Conservation (phyloP, 2,329 filamentous ascomycete species). For the Talaromyces sp. region DNA sequence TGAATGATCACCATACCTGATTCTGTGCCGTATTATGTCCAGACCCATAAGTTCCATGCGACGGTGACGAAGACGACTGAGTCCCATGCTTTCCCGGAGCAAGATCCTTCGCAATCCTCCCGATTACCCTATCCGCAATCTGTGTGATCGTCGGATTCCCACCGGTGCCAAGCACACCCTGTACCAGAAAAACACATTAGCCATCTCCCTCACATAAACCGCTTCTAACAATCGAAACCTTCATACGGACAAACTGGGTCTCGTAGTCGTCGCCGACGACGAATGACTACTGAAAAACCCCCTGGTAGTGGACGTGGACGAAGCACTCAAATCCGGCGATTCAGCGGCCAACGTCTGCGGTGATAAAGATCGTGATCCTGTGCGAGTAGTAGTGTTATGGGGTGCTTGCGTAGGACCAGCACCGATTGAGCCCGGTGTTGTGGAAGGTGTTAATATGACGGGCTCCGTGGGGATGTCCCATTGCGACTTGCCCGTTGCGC, state of each 20-base stretch:
- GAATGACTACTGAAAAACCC: constrained; percentile 10
- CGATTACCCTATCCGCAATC: constrained; percentile 20
- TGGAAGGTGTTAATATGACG: constrained; percentile 36
- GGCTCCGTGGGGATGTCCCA: constrained; percentile 43
- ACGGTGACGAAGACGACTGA: constrained; percentile 5
- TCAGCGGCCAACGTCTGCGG: constrained; percentile 17
- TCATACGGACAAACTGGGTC: constrained; percentile 29
- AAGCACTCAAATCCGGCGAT: constrained; percentile 6
- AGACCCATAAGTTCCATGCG: constrained; percentile 11
- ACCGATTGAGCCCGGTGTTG: constrained; percentile 30
- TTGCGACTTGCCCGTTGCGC: constrained; percentile 38
- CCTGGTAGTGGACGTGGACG: background rate
- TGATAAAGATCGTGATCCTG: constrained; percentile 26
- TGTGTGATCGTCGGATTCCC: constrained; percentile 19
- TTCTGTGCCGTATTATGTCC: constrained; percentile 6
- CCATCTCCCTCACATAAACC: constrained; percentile 11
- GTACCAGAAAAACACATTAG: constrained; percentile 24
- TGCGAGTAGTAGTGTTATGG: constrained; percentile 6
- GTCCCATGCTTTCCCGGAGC: constrained; percentile 6
- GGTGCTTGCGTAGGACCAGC: constrained; percentile 28
- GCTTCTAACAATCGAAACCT: constrained; percentile 19
- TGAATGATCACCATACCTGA: constrained; percentile 14
- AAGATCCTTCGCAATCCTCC: constrained; percentile 23
- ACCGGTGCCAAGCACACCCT: constrained; percentile 10
- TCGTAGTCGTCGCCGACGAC: constrained; percentile 11